These are phyloP conservation scores for Yamadazyma scolyti DNA, from an alignment of 805 yeast genomes.

Conservation along the genomic window DNA sequence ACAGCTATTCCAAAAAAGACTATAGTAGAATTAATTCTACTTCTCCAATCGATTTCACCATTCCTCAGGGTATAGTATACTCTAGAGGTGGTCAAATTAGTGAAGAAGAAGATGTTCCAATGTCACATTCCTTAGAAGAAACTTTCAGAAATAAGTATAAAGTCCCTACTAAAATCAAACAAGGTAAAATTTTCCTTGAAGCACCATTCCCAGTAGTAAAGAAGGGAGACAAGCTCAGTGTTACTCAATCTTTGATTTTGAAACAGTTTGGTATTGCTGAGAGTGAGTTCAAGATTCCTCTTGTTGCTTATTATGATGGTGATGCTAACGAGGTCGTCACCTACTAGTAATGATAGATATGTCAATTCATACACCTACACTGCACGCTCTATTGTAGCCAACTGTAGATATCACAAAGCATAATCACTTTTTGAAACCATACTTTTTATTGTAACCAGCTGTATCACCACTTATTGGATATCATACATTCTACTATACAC, in stretches of 20 bases:
- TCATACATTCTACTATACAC: constrained; percentile 5
- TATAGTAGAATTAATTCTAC: constrained; percentile 85
- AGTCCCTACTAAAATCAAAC: constrained; percentile 85
- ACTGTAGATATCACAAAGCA: too few species aligned
- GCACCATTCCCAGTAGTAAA: constrained; percentile 78
- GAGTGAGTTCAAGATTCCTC: constrained; percentile 79
- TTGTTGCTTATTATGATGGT: constrained; percentile 74
- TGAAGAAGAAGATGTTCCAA: constrained; percentile 89
- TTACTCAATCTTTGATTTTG: constrained; percentile 84
- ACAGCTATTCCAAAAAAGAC: constrained; percentile 72
- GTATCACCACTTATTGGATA: constrained; percentile 1
- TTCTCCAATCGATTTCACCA: constrained; percentile 76
- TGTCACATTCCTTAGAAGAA: constrained; percentile 94
- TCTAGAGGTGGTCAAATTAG: constrained; percentile 95
- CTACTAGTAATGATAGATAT: constrained; percentile 10
- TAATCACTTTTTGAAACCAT: too few species aligned
- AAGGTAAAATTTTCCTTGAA: constrained; percentile 79
- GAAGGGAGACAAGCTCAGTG: constrained; percentile 78
- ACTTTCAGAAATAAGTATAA: constrained; percentile 85
- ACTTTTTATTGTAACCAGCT: constrained; percentile 3
- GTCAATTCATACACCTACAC: constrained; percentile 1
- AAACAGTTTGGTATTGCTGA: constrained; percentile 96
- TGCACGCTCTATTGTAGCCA: too few species aligned
- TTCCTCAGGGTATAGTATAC: constrained; percentile 89
- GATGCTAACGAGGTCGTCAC: constrained; percentile 39